Percentiles rank a stretch among this genome's conserved stretches.
phyloP scores from a whole-genome alignment of 164 flowering plant species.

The Vitis riparia region DNA sequence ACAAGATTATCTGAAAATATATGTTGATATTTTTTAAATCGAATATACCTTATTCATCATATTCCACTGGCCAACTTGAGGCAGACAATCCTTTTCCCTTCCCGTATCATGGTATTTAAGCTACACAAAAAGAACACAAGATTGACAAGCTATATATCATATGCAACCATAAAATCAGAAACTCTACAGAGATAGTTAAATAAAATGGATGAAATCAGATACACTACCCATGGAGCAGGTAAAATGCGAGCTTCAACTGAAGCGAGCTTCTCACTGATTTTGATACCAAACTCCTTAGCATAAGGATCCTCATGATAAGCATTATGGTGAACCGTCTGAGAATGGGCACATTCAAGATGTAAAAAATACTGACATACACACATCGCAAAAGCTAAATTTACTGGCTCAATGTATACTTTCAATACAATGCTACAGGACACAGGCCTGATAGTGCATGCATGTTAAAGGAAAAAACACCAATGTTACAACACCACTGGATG shows the following conservation, averaged over 20 bases:
- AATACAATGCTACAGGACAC: no score
- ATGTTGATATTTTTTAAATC: not conserved
- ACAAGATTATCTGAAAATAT: not conserved
- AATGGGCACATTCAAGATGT: not conserved
- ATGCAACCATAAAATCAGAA: no score
- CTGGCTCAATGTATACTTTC: no score
- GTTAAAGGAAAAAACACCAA: no score
- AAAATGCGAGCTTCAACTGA: conserved; percentile 92
- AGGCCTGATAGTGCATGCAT: no score
- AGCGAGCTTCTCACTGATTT: conserved; percentile 83
- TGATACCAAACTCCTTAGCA: conserved; percentile 90
- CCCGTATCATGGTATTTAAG: conserved; percentile 96
- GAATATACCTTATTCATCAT: conserved; percentile 83
- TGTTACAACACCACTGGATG: no score
- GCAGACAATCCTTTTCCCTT: conserved; percentile 80
- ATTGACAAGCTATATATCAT: no score
- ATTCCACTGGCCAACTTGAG: conserved; percentile 96
- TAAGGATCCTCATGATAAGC: conserved; percentile 79
- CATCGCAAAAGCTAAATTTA: no score
- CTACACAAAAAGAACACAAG: conserved; percentile 35
- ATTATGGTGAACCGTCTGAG: conserved; percentile 85
- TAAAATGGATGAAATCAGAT: not conserved
- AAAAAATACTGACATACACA: not conserved
- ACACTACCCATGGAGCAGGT: conserved; percentile 87
- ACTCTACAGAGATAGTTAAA: no score